phyloP scores from a whole-genome alignment of 257 asterid species.

The Cynanchum wilfordii region DNA sequence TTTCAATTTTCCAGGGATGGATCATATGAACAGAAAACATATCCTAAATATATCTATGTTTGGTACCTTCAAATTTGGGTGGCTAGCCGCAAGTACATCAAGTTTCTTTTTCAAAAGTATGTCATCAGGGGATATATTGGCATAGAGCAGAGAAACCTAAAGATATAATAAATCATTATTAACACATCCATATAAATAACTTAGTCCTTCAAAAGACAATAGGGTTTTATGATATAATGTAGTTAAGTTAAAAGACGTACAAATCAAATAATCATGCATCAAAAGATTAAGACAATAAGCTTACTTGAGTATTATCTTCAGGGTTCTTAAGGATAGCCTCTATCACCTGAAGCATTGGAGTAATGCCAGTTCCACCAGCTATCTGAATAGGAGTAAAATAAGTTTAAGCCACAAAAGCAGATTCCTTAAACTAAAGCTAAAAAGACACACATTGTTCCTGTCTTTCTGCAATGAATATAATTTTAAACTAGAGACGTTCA shows the following conservation, averaged over 20 bases:
- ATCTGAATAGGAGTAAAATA: constrained; percentile 41
- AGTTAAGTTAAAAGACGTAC: not conserved
- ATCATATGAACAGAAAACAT: not conserved
- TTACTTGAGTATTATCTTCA: constrained; percentile 82
- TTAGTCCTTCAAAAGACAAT: constrained; percentile 3
- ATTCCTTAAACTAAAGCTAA: not conserved
- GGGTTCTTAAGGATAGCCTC: constrained; percentile 88
- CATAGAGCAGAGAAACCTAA: constrained; percentile 83
- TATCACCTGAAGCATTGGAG: constrained; percentile 97
- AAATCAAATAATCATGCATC: not conserved
- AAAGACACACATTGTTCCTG: not conserved
- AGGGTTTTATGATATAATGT: not conserved
- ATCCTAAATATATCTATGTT: constrained; percentile 12
- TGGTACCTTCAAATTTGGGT: constrained; percentile 80
- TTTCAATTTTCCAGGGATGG: constrained; percentile 1
- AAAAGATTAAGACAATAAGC: constrained; percentile 10
- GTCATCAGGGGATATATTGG: constrained; percentile 94
- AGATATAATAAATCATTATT: constrained; percentile 12
- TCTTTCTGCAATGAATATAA: not conserved
- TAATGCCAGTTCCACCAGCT: constrained; percentile 95
- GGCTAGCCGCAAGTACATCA: constrained; percentile 69
- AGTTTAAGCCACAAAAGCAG: constrained; percentile 11
- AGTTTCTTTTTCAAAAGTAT: constrained; percentile 93
- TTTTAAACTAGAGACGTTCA: not conserved
- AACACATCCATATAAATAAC: not conserved